A percentile compares a stretch with the other conserved stretches of the same genome.
Evolutionary conservation across 23 red algal genomes (phyloP).

Genomic region (Gracilaria caudata): DNA sequence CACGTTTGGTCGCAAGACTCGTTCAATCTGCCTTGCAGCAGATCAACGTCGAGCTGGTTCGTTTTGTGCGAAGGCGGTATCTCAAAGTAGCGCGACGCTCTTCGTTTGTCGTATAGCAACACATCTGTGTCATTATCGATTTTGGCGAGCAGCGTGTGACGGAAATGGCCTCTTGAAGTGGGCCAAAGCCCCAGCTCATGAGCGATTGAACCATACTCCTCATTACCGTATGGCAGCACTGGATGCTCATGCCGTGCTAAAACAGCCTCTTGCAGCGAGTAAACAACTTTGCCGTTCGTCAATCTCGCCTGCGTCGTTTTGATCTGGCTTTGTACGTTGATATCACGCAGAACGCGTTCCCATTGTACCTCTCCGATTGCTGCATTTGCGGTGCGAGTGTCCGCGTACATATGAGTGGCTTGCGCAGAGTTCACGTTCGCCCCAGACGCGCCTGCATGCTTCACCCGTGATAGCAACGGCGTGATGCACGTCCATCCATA

Average conservation of each 20-base stretch:
- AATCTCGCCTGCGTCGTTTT: constrained; percentile 11
- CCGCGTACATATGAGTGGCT: not conserved
- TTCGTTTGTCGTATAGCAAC: constrained; percentile 29
- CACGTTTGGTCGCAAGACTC: constrained; percentile 37
- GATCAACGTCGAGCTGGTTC: not conserved
- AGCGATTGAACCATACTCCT: constrained; percentile 22
- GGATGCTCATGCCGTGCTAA: not conserved
- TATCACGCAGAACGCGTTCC: not conserved
- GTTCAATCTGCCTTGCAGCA: constrained; percentile 5
- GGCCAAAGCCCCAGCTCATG: constrained; percentile 37
- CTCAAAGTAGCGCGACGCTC: constrained; percentile 5
- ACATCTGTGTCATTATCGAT: constrained; percentile 23
- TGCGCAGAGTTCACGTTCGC: constrained; percentile 24
- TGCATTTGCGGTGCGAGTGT: not conserved
- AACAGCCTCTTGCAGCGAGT: constrained; percentile 31
- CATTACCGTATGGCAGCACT: constrained; percentile 28
- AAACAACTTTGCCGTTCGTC: constrained; percentile 10
- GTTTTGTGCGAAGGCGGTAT: not conserved
- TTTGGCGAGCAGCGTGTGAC: constrained; percentile 35
- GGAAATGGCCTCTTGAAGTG: constrained; percentile 47
- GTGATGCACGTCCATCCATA: constrained; percentile 56
- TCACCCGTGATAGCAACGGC: constrained; percentile 45
- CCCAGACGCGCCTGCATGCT: constrained; percentile 34
- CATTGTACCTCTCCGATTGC: constrained; percentile 27
- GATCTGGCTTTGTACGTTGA: constrained; percentile 2